These are phyloP conservation scores for Chlamydomonas schloesseri DNA, from an alignment of 139 green algal genomes.

Conservation along the genomic window DNA sequence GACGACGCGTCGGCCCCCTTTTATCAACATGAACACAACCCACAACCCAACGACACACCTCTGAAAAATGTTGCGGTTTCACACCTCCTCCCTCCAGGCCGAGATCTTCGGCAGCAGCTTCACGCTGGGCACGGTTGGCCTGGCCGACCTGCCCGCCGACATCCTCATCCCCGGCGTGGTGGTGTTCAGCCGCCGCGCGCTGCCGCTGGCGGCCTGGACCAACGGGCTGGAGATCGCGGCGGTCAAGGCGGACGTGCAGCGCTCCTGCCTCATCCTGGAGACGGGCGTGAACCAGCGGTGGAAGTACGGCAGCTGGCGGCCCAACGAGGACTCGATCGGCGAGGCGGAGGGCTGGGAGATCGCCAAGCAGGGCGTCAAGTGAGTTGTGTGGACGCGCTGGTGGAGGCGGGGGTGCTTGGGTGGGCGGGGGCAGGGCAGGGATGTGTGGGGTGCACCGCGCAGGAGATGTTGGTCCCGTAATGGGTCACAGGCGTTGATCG, in stretches of 20 bases:
- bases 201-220: slow-evolving; percentile 96
- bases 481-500: too few relatives aligned
- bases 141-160: slow-evolving; percentile 58
- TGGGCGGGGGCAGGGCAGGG: not conserved
- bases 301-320: slow-evolving; percentile 89
- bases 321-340: slow-evolving; percentile 76
- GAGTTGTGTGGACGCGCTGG: slow-evolving; percentile 35
- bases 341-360: slow-evolving; percentile 94
- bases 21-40: too few relatives aligned
- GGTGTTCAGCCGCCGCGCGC: slow-evolving; percentile 90
- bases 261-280: slow-evolving; percentile 92
- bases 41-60: too few relatives aligned
- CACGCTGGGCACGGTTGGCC: slow-evolving; percentile 53
- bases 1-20: too few relatives aligned
- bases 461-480: too few relatives aligned
- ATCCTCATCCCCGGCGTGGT: slow-evolving; percentile 86
- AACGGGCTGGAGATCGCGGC: slow-evolving; percentile 91
- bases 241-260: slow-evolving; percentile 70
- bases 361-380: slow-evolving; percentile 83
- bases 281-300: slow-evolving; percentile 95
- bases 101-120: slow-evolving; percentile 80
- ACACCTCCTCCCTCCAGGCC: too few relatives aligned
- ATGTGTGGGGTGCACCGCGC: too few relatives aligned
- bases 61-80: too few relatives aligned
- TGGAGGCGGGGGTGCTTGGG: slow-evolving; percentile 37